Evolutionary conservation across 2,329 filamentous ascomycete genomes (phyloP), one percentile per base, ranked within the genome.

Genomic region (Aspergillus novofumigatus): DNA sequence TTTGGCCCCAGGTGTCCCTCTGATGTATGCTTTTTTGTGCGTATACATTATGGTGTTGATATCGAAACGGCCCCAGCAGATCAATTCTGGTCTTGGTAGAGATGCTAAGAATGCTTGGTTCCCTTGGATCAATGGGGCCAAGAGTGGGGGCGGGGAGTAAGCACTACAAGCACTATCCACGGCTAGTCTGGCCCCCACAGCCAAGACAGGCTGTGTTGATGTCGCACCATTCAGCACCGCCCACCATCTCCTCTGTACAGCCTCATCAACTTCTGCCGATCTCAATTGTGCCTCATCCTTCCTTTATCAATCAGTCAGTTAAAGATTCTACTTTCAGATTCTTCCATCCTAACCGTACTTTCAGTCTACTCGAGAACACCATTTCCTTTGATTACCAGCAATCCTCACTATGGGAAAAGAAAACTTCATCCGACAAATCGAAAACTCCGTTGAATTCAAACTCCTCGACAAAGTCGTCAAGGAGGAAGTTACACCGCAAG

Each of bases 131-230:
- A 14, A 4, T 26, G 23, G 35, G 35, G 50, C 50, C 50, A 41
- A 52, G 35, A 52, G 35, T 52, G 50, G 50, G 50, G 50, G 50
- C 50, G 4, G 21, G n/a, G 21, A 44, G 35, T 42, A 52, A 52
- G 50, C 50, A 52, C 32, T n/a, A 52, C 50, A 52, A 52, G 50
- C 50, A 11, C 29, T 32, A 32, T 10, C 8, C n/a, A 52, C 50
- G 44, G 50, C 50, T 50, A 50, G 17, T 50, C 11, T 4, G 21
- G 51, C 51, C 51, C 50, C 51, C 21, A 17, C 51, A 52, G 51
- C 51, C 20, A 52, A 42, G 25, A 25, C 51, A 1, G 23, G 9
- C 26, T 14, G 28, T 50, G 10, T 29, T 10, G 9, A 9, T 35
- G 32, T 35, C 25, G 23, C 26, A 50, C 26, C 26, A 50, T 50